Percentiles rank a stretch among this genome's conserved stretches.
Conservation (phyloP, 176 grass and related monocot species). For the Zea luxurians region DNA sequence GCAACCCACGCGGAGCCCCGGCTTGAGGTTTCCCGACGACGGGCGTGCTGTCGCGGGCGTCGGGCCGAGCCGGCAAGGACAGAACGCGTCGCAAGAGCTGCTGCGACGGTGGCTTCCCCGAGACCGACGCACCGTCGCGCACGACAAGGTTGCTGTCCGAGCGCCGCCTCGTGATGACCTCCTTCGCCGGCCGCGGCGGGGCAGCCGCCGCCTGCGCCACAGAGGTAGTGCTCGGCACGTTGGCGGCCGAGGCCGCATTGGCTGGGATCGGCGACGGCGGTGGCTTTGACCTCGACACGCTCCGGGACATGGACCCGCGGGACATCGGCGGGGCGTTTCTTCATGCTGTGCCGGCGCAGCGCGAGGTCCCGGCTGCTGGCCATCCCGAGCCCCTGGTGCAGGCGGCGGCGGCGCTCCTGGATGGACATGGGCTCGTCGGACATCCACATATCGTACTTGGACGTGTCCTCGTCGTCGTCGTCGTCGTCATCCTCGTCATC, state of each 20-base stretch:
- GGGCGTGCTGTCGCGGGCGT: background rate
- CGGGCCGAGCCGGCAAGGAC: slow-evolving; percentile 33
- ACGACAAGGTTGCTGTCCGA: slow-evolving; percentile 38
- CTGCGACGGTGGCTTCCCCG: background rate
- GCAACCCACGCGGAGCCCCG: slow-evolving; percentile 10
- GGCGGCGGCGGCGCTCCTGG: slow-evolving; percentile 77
- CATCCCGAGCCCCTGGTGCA: slow-evolving; percentile 77
- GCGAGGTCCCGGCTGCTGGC: slow-evolving; percentile 47
- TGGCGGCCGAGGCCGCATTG: background rate
- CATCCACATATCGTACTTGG: slow-evolving; percentile 83
- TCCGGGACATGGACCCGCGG: slow-evolving; percentile 20
- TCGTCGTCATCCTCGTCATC: slow-evolving; percentile 41
- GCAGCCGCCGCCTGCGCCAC: background rate
- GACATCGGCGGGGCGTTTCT: slow-evolving; percentile 38
- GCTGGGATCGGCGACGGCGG: background rate
- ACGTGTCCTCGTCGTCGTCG: slow-evolving; percentile 45
- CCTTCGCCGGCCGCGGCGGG: background rate
- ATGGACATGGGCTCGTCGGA: slow-evolving; percentile 69
- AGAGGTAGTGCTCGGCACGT: background rate
- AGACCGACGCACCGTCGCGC: slow-evolving; percentile 22
- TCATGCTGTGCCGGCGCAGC: slow-evolving; percentile 52
- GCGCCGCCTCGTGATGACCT: slow-evolving; percentile 36
- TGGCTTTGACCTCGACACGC: background rate
- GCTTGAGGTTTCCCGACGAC: slow-evolving; percentile 11
- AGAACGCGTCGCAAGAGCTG: slow-evolving; percentile 31